phyloP scores from a whole-genome alignment of 495 filamentous ascomycete species.

The Venustampulla echinocandica region DNA sequence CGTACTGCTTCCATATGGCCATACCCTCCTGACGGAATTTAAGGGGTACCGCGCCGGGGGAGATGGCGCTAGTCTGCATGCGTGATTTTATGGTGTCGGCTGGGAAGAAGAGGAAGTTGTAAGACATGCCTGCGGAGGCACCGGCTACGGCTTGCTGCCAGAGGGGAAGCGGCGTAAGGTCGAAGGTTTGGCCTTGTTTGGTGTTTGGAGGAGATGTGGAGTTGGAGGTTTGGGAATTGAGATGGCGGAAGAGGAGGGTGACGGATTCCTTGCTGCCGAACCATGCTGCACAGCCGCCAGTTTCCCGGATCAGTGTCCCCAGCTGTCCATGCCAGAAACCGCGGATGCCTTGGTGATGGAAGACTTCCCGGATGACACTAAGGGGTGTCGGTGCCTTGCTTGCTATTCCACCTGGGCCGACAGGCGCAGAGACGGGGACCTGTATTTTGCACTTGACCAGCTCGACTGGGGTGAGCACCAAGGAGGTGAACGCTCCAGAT shows the following conservation, averaged over 20 bases:
- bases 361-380: constrained; percentile 62
- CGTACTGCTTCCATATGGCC: constrained; percentile 70
- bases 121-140: constrained; percentile 85
- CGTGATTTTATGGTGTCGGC: constrained; percentile 94
- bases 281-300: constrained; percentile 89
- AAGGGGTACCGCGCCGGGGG: constrained; percentile 19
- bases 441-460: constrained; percentile 99
- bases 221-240: constrained; percentile 17
- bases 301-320: constrained; percentile 89
- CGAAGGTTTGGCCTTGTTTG: constrained; percentile 1
- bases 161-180: constrained; percentile 44
- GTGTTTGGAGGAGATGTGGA: background rate
- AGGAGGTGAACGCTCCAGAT: constrained; percentile 81
- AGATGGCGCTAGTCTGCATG: constrained; percentile 83
- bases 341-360: constrained; percentile 64
- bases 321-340: constrained; percentile 95
- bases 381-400: constrained; percentile 16
- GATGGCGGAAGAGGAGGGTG: constrained; percentile 49
- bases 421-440: constrained; percentile 44
- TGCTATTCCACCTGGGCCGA: constrained; percentile 10
- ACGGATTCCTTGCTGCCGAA: constrained; percentile 88
- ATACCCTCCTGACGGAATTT: constrained; percentile 59
- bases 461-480: constrained; percentile 91
- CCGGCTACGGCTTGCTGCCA: constrained; percentile 79
- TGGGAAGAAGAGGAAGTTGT: constrained; percentile 95